Evolutionary conservation across 1,139 yeast species (phyloP).

Genomic region (Keqinozyma sinolaborantium): DNA sequence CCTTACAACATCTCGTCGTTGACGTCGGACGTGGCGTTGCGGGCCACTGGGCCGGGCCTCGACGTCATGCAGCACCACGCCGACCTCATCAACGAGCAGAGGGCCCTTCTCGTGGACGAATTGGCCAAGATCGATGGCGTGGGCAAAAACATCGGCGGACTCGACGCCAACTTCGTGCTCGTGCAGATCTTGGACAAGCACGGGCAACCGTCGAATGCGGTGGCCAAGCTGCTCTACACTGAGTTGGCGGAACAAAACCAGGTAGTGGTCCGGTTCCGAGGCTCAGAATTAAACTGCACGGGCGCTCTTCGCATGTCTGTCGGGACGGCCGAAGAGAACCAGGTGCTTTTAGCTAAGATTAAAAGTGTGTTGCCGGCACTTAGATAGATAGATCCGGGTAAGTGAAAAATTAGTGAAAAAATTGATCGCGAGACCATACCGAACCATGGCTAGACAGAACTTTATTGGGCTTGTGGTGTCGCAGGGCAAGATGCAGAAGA

Average conservation of each 20-base stretch:
- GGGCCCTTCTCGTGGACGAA: constrained; percentile 48
- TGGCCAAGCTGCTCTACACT: constrained; percentile 66
- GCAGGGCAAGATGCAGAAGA: constrained; percentile 94
- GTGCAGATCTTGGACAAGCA: constrained; percentile 61
- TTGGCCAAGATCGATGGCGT: constrained; percentile 56
- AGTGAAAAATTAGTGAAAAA: background rate
- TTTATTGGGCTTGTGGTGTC: constrained; percentile 91
- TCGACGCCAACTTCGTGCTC: constrained; percentile 81
- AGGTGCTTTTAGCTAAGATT: constrained; percentile 50
- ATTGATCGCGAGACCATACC: background rate
- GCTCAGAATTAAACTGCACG: constrained; percentile 80
- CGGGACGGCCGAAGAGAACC: constrained; percentile 79
- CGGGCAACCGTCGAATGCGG: constrained; percentile 64
- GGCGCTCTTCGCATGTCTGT: constrained; percentile 87
- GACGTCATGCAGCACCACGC: constrained; percentile 56
- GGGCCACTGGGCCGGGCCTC: constrained; percentile 66
- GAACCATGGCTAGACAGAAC: constrained; percentile 78
- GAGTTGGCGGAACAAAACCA: constrained; percentile 66
- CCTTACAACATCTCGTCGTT: constrained; percentile 91
- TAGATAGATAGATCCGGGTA: background rate
- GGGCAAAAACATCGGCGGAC: constrained; percentile 80
- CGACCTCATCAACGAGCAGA: constrained; percentile 48
- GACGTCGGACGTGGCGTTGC: constrained; percentile 70
- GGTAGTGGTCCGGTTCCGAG: constrained; percentile 89
- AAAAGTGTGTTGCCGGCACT: constrained; percentile 4